Percentiles rank a stretch among this genome's conserved stretches.
Evolutionary conservation across 257 asterid species (phyloP).

Genomic region (Solanum neorickii): DNA sequence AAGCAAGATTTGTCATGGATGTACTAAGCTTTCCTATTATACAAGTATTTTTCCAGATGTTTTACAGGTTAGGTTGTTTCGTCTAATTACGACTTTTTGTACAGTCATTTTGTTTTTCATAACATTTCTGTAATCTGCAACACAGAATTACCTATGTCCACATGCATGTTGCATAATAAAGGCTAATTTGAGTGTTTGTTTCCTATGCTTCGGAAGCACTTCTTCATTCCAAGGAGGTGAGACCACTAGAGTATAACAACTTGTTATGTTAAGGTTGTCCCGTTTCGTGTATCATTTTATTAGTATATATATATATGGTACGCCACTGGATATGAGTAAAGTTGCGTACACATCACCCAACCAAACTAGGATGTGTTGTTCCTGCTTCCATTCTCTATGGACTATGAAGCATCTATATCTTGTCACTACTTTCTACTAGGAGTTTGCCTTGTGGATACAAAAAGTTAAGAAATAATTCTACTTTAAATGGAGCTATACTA

Average conservation of each 20-base stretch:
- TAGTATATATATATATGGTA: too few species aligned
- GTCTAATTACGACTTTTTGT: neutral
- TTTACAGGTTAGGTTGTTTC: neutral
- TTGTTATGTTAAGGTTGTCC: too few species aligned
- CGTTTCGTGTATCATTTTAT: too few species aligned
- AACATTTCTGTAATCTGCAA: neutral
- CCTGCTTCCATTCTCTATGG: neutral
- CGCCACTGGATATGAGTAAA: neutral
- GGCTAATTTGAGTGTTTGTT: neutral
- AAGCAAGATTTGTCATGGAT: constrained; percentile 78
- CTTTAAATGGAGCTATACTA: too few species aligned
- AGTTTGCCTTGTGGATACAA: too few species aligned
- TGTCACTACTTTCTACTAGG: neutral
- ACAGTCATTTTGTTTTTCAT: neutral
- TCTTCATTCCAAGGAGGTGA: too few species aligned
- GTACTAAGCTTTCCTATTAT: constrained; percentile 20
- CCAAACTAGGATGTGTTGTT: neutral
- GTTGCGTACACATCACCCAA: neutral
- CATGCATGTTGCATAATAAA: neutral
- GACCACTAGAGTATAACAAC: too few species aligned
- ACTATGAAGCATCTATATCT: too few species aligned
- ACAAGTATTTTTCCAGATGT: neutral
- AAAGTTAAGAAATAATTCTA: too few species aligned
- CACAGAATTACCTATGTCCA: neutral
- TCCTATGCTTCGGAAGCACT: neutral